A percentile compares a stretch with the other conserved stretches of the same genome.
These are phyloP conservation scores for Erythrophleum fordii DNA, from an alignment of 306 rosid genomes.

Conservation along the genomic window DNA sequence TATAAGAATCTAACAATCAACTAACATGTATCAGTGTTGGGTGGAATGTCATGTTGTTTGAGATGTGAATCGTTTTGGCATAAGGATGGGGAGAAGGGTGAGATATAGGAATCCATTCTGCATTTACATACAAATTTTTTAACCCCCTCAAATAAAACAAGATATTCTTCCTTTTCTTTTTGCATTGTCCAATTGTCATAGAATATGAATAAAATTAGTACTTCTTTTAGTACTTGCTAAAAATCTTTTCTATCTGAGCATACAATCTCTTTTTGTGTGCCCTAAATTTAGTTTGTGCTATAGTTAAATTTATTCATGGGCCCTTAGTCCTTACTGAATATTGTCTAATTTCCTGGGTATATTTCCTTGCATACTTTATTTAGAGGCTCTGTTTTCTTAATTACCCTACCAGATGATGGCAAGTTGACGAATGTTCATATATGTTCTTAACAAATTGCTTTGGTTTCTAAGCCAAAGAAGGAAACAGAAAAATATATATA, in stretches of 20 bases:
- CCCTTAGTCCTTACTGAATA: background rate
- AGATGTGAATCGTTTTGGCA: background rate
- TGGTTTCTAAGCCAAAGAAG: constrained; percentile 20
- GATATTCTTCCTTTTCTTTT: background rate
- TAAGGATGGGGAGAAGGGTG: background rate
- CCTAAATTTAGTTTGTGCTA: background rate
- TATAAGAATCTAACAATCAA: no score
- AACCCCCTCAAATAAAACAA: background rate
- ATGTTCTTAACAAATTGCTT: background rate
- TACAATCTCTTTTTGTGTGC: constrained; percentile 3
- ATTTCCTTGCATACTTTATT: background rate
- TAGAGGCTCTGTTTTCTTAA: background rate
- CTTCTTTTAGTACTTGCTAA: background rate
- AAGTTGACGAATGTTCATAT: background rate
- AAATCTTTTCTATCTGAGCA: background rate
- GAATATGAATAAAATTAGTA: background rate
- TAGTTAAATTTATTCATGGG: background rate
- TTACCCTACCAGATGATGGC: background rate
- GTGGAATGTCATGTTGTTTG: background rate
- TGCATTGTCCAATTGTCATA: background rate
- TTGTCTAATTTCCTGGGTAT: background rate
- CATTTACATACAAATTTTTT: background rate
- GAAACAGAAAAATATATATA: background rate
- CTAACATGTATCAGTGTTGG: no score
- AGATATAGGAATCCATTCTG: background rate